Conservation (phyloP, 2,329 filamentous ascomycete species). For the Ramularia collo-cygni region DNA sequence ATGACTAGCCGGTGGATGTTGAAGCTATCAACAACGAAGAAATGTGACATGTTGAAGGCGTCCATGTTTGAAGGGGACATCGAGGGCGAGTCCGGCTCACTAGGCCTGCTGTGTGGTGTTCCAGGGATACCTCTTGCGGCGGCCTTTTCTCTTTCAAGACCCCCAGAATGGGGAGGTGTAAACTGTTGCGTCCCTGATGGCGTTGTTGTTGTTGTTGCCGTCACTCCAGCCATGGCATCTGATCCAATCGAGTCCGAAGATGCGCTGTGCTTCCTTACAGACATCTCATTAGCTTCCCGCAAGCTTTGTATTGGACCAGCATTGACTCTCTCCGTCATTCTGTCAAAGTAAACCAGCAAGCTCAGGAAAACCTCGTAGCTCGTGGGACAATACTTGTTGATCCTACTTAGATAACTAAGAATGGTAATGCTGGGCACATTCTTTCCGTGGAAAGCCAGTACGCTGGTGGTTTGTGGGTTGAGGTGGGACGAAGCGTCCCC, state of each 20-base stretch:
- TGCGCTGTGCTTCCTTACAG: conserved; percentile 28
- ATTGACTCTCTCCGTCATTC: conserved; percentile 96
- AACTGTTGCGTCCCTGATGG: conserved; percentile 35
- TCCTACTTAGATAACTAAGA: conserved; percentile 86
- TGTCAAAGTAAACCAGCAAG: conserved; percentile 92
- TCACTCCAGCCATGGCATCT: conserved; percentile 27
- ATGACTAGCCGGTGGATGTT: conserved; percentile 97
- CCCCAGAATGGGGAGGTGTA: conserved; percentile 45
- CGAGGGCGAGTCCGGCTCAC: conserved; percentile 25
- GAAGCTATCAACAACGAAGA: conserved; percentile 96
- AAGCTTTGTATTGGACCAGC: conserved; percentile 64
- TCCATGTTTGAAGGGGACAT: conserved; percentile 35
- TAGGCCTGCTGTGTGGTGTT: conserved; percentile 32
- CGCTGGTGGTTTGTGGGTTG: conserved; percentile 60
- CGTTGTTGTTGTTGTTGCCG: conserved; percentile 15
- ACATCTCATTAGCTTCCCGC: conserved; percentile 46
- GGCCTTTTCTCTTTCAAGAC: conserved; percentile 34
- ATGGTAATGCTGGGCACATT: conserved; percentile 97
- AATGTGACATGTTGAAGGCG: conserved; percentile 54
- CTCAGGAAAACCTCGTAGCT: conserved; percentile 98
- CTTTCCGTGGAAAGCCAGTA: conserved; percentile 95
- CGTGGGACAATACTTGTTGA: conserved; percentile 98
- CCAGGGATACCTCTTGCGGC: conserved; percentile 27
- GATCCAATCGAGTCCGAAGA: conserved; percentile 22
- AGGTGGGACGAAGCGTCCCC: conserved; percentile 53